These are phyloP conservation scores for Lentinula lateritia DNA, from an alignment of 768 basidiomycete genomes.

Conservation along the genomic window DNA sequence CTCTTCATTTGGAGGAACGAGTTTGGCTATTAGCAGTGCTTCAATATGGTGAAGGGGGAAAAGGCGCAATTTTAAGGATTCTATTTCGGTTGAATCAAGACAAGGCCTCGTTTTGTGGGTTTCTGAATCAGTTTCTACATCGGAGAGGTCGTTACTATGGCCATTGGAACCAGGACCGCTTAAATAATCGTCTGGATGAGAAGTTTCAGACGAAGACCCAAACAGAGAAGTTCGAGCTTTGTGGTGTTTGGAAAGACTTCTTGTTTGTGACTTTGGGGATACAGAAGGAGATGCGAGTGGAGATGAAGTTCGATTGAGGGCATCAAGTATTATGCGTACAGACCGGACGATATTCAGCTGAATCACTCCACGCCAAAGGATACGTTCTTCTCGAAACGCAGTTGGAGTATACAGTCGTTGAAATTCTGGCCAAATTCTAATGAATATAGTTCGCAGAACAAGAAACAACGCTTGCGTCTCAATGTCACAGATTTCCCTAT, in stretches of 20 bases:
- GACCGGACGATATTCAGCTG: conserved; percentile 81
- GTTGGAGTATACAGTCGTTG: conserved; percentile 71
- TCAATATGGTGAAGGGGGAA: conserved; percentile 68
- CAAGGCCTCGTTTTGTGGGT: conserved; percentile 2
- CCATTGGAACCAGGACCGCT: conserved; percentile 12
- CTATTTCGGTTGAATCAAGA: conserved; percentile 29
- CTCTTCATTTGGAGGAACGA: conserved; percentile 65
- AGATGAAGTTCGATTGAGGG: conserved; percentile 29
- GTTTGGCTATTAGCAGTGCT: conserved; percentile 58
- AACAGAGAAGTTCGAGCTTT: conserved; percentile 7
- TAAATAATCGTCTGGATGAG: conserved; percentile 8
- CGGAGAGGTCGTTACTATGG: conserved; percentile 19
- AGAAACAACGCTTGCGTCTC: conserved; percentile 51
- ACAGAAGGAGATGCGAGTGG: conserved; percentile 22
- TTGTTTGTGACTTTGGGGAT: conserved; percentile 16
- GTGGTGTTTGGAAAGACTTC: conserved; percentile 11
- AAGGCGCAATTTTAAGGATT: conserved; percentile 57
- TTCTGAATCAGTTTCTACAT: conserved; percentile 13
- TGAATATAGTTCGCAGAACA: conserved; percentile 8
- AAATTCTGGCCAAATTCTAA: conserved; percentile 45
- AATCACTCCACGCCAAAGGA: conserved; percentile 80
- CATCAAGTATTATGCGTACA: conserved; percentile 66
- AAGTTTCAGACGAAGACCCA: conserved; percentile 11
- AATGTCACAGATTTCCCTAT: conserved; percentile 78
- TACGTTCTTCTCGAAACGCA: conserved; percentile 69